Percentiles rank a stretch among this genome's conserved stretches.
Evolutionary conservation across 306 rosid species (phyloP).

Genomic region (Betula pendula): DNA sequence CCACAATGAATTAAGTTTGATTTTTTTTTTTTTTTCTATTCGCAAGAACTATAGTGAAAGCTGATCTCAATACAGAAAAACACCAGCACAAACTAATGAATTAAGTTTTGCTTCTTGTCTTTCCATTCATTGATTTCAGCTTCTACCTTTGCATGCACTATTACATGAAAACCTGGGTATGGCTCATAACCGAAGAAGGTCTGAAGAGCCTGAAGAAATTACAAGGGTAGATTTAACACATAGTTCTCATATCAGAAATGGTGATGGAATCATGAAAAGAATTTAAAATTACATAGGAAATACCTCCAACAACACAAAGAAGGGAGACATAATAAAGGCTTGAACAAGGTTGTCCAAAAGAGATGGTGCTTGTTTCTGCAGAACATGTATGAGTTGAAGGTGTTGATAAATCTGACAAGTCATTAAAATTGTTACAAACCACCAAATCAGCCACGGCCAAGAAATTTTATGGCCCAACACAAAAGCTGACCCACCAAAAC

Average conservation of each 20-base stretch:
- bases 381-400: background rate
- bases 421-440: background rate
- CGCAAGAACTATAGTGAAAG: background rate
- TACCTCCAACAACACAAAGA: constrained; percentile 92
- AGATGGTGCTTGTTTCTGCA: constrained; percentile 81
- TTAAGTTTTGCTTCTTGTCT: constrained; percentile 53
- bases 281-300: background rate
- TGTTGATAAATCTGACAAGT: constrained; percentile 4
- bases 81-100: constrained; percentile 38
- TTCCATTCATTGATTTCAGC: constrained; percentile 54
- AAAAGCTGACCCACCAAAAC: constrained; percentile 68
- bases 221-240: background rate
- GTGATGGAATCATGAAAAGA: background rate
- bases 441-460: constrained; percentile 53
- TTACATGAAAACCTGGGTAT: too few relatives aligned
- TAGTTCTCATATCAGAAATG: constrained; percentile 11
- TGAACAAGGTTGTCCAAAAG: constrained; percentile 74
- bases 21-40: constrained; percentile 7
- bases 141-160: constrained; percentile 53
- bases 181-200: constrained; percentile 63
- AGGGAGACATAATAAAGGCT: constrained; percentile 85
- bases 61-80: constrained; percentile 8
- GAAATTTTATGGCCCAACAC: constrained; percentile 76
- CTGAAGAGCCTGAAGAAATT: constrained; percentile 57
- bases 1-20: too few relatives aligned